Conservation (phyloP, 2,329 filamentous ascomycete species). For the Elsinoe ampelina region DNA sequence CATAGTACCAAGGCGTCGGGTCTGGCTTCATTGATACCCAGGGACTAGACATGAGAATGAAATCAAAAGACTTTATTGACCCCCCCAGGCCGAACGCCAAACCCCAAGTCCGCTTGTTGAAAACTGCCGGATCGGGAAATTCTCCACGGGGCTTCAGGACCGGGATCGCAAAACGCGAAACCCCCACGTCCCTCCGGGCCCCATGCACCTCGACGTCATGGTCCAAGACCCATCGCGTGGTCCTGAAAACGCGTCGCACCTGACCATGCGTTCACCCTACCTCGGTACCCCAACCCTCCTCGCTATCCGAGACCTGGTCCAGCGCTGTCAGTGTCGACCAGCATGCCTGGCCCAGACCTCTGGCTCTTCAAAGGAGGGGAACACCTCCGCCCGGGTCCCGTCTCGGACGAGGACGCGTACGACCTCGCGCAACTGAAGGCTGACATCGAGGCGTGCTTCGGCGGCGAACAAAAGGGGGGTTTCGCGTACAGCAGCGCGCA, state of each 20-base stretch:
- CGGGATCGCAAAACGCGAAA: not conserved
- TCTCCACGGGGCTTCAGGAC: not conserved
- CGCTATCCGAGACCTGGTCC: not conserved
- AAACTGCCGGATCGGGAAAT: not conserved
- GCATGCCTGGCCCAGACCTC: not conserved
- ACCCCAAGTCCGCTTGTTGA: not conserved
- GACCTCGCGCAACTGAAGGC: not conserved
- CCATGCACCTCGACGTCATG: not conserved
- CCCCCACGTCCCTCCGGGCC: not conserved
- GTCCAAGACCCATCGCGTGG: not conserved
- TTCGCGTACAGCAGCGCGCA: not conserved
- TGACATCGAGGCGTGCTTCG: not conserved
- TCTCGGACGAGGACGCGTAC: not conserved
- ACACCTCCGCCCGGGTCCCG: not conserved
- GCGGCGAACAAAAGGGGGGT: not conserved
- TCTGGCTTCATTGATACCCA: constrained; percentile 10
- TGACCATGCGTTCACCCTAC: too few relatives aligned
- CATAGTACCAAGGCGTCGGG: not conserved
- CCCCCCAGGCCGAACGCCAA: not conserved
- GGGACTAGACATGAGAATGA: constrained; percentile 9
- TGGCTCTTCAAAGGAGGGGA: not conserved
- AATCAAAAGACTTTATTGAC: not conserved
- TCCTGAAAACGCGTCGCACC: not conserved
- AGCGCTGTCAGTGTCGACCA: not conserved
- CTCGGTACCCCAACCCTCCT: too few relatives aligned